A percentile compares a stretch with the other conserved stretches of the same genome.
phyloP scores from a whole-genome alignment of 2,329 filamentous ascomycete species.

The Cytospora schulzeri region DNA sequence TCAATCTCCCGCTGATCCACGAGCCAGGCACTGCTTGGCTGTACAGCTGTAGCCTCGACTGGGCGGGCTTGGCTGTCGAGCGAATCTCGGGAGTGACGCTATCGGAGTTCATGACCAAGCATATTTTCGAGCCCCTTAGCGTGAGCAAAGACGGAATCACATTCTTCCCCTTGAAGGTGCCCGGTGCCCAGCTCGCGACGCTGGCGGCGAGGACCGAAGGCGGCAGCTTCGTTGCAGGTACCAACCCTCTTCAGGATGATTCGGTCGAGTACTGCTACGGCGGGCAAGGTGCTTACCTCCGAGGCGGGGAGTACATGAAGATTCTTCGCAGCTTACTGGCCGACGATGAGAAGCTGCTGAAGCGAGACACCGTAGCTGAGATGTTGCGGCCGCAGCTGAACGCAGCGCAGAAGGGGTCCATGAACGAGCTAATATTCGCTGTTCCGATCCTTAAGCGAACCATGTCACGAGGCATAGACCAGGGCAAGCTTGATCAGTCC shows the following conservation, averaged over 20 bases:
- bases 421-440: conserved; percentile 33
- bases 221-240: conserved; percentile 39
- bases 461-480: conserved; percentile 30
- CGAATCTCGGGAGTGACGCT: conserved; percentile 46
- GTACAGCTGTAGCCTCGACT: conserved; percentile 47
- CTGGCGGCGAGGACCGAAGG: conserved; percentile 42
- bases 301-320: conserved; percentile 44
- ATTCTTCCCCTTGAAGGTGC: conserved; percentile 40
- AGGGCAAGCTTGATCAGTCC: conserved; percentile 41
- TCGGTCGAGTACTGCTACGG: conserved; percentile 44
- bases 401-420: conserved; percentile 31
- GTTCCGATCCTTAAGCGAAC: conserved; percentile 39
- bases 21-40: conserved; percentile 48
- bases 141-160: conserved; percentile 43
- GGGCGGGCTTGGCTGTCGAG: conserved; percentile 41
- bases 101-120: conserved; percentile 46
- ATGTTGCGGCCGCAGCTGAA: conserved; percentile 52
- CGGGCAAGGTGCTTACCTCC: conserved; percentile 46
- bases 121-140: conserved; percentile 47
- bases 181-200: conserved; percentile 41
- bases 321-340: conserved; percentile 48
- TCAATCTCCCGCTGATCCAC: conserved; percentile 43
- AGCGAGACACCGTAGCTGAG: conserved; percentile 42
- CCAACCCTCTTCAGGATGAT: conserved; percentile 39
- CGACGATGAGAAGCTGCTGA: conserved; percentile 52